Base-by-base conservation (phyloP, 192 early-diverging fungal species). In the Backusella australiensis region DNA sequence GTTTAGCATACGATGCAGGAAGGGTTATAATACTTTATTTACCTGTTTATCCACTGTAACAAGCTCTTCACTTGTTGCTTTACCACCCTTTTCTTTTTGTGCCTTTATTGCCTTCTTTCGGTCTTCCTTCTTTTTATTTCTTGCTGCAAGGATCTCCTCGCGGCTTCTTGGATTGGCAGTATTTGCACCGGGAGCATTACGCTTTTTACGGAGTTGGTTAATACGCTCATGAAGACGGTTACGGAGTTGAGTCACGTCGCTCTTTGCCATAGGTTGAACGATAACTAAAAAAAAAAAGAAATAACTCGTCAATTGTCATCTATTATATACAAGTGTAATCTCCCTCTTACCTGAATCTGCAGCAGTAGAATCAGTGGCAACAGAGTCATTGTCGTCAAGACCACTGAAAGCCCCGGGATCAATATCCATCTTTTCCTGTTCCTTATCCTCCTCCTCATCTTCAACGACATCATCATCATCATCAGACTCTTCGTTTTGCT, bases 61-160 rank as follows among this genome's bases (percentile, higher is more conserved):
- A 36, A 89, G 73, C 67, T 88, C 88, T 73, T 90, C 89, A n/a
- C 81, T 79, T 71, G 80, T 77, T 34, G 76, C 85, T 4, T 78
- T 80, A 35, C 80, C 84, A 21, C 84, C 73, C 77, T 89, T 89
- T 75, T 89, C 89, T 75, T 90, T 89, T 77, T 86, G 86, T 75
- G 87, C 83, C 77, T 90, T 88, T 35, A 81, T 68, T 41, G 86
- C 82, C 69, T 84, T 86, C 83, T 92, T 92, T 82, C 85, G 80
- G 66, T 87, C 84, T 83, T 89, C 86, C 86, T 90, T 88, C 78
- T 86, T 84, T 85, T 90, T 92, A 78, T 90, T 80, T 78, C 95
- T 89, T 80, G 86, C 91, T 74, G 94, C 89, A 63, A 95, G 81
- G 76, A 95, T 90, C 12, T 93, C 93, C 67, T 94, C 91, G 42